Evolutionary conservation across 768 basidiomycete species (phyloP), one percentile per base, ranked within the genome.

Genomic region (Omphalotus guepiniiformis): DNA sequence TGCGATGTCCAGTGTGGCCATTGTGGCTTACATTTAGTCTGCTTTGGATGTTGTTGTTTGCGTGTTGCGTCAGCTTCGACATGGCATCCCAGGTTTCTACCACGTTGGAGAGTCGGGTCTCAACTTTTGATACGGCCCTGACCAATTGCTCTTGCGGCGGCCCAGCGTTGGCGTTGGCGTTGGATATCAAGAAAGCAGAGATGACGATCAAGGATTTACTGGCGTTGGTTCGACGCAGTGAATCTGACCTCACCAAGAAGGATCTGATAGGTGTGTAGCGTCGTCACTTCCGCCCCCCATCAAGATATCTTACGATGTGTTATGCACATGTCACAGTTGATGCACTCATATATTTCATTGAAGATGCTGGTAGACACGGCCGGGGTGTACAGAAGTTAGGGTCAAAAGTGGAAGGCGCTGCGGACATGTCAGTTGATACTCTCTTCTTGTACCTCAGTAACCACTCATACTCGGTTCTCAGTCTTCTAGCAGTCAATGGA

Each of bases 401-500:
- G 30, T 68, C 88, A 3, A 85, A 73, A 56, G 75, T 89, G 18
- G 74, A 76, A 28, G 83, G 85, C 28, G 78, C 85, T 0, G 82
- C 89, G 2, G 88, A 89, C 52, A 79, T 67, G 87, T 86, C 46
- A 59, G 80, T 63, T 1, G n/a, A 22, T 47, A 8, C 22, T 39
- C 12, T 21, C 34, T 16, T 18, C 26, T 48, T 18, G 49, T 8
- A 27, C 22, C 42, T 3, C 29, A 36, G 18, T 6, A 35, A n/a
- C 50, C 49, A 26, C 46, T 26, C 32, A 39, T 39, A 19, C 25
- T n/a, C 7, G 29, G 11, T 39, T 42, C 15, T 18, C 45, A 89
- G 85, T 39, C 79, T 88, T 54, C 74, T 86, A 65, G 84, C 86
- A 0, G 70, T 87, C 42, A 89, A 88, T 51, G 82, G 81, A 44